These are phyloP conservation scores for Simplicillium aogashimaense DNA, from an alignment of 2,329 filamentous ascomycete species.

Conservation along the genomic window DNA sequence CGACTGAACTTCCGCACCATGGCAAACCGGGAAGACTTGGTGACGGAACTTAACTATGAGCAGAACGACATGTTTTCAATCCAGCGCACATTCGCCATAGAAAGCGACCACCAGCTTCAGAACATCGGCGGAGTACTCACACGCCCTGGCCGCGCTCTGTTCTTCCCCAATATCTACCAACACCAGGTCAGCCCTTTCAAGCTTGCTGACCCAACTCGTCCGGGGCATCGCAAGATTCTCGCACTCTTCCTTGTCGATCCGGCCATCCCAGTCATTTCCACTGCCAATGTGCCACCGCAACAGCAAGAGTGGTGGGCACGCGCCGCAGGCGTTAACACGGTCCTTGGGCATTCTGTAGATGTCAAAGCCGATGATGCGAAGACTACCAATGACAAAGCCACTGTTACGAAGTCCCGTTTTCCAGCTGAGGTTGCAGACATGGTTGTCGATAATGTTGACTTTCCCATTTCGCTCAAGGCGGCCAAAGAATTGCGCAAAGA, in stretches of 20 bases:
- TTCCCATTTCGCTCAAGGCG: background rate
- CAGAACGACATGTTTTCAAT: conserved; percentile 24
- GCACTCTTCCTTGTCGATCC: conserved; percentile 54
- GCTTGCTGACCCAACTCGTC: conserved; percentile 37
- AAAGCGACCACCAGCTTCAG: conserved; percentile 14
- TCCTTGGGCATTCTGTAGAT: background rate
- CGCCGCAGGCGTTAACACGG: background rate
- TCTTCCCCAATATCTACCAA: conserved; percentile 45
- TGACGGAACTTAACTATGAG: conserved; percentile 14
- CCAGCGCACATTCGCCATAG: conserved; percentile 22
- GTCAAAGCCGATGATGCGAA: background rate
- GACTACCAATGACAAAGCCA: too few species aligned
- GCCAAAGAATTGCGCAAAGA: conserved; percentile 2
- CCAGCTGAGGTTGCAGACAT: conserved; percentile 1
- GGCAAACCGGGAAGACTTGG: conserved; percentile 19
- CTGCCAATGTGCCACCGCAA: conserved; percentile 34
- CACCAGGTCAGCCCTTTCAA: conserved; percentile 41
- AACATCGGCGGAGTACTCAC: conserved; percentile 37
- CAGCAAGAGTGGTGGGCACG: conserved; percentile 25
- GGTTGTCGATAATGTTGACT: background rate
- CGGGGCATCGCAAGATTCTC: conserved; percentile 50
- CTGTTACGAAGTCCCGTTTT: background rate
- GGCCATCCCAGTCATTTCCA: conserved; percentile 28
- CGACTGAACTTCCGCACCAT: conserved; percentile 38
- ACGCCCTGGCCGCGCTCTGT: conserved; percentile 35